Evolutionary conservation across 192 early-diverging fungal species (phyloP).

Genomic region (Mortierella antarctica): DNA sequence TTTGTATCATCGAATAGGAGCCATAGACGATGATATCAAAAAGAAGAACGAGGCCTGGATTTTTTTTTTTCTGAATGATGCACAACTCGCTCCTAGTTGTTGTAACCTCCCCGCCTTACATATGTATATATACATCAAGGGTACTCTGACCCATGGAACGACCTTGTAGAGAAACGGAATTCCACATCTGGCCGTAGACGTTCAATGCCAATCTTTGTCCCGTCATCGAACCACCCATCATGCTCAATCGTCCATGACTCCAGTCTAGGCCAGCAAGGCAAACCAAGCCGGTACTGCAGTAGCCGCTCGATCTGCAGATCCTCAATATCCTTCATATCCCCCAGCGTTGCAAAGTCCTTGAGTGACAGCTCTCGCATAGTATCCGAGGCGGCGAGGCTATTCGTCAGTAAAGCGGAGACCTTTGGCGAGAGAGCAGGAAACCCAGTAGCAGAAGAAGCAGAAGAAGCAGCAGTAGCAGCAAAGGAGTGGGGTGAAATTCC

Average conservation of each 20-base stretch:
- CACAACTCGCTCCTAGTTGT: too few relatives aligned
- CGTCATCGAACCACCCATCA: conserved; percentile 16
- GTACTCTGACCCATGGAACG: conserved; percentile 9
- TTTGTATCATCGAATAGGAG: conserved; percentile 71
- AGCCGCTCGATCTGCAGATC: conserved; percentile 27
- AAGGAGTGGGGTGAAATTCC: not conserved
- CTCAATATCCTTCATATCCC: conserved; percentile 28
- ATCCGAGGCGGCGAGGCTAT: too few relatives aligned
- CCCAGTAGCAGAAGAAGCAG: too few relatives aligned
- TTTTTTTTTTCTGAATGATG: not conserved
- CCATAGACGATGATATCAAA: not conserved
- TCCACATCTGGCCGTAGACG: conserved; percentile 12
- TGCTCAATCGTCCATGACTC: conserved; percentile 13
- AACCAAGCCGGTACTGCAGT: conserved; percentile 3
- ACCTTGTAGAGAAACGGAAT: conserved; percentile 11
- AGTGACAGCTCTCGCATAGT: not conserved
- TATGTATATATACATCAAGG: not conserved
- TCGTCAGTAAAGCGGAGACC: too few relatives aligned
- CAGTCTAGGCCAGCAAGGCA: conserved; percentile 17
- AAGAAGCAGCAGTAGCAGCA: too few relatives aligned
- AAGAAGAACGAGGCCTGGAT: not conserved
- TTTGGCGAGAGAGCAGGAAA: too few relatives aligned
- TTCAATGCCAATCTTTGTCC: conserved; percentile 1
- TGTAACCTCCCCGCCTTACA: too few relatives aligned
- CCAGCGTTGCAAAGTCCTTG: conserved; percentile 7